Evolutionary conservation across 192 early-diverging fungal species (phyloP).

Genomic region (Kickxella alabastrina): DNA sequence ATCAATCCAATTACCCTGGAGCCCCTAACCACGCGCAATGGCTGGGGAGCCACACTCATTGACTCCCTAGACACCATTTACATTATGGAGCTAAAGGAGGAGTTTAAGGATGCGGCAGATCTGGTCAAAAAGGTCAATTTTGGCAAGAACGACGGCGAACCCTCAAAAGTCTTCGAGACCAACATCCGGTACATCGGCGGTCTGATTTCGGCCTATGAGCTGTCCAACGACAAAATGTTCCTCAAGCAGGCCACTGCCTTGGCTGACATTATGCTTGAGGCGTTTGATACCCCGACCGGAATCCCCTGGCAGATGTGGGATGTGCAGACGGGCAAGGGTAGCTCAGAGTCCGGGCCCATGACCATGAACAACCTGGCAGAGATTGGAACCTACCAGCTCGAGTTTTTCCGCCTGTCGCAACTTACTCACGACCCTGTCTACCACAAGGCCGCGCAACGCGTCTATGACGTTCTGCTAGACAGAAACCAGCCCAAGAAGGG

Average conservation of each 20-base stretch:
- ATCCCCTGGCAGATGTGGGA: slow-evolving; percentile 71
- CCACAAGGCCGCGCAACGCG: slow-evolving; percentile 72
- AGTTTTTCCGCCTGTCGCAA: slow-evolving; percentile 83
- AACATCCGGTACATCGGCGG: slow-evolving; percentile 87
- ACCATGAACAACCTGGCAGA: slow-evolving; percentile 51
- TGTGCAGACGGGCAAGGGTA: slow-evolving; percentile 57
- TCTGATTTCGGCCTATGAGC: slow-evolving; percentile 76
- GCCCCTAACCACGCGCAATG: slow-evolving; percentile 48
- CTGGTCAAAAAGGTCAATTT: slow-evolving; percentile 74
- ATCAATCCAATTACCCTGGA: slow-evolving; percentile 53
- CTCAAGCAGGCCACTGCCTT: slow-evolving; percentile 74
- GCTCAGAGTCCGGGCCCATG: slow-evolving; percentile 37
- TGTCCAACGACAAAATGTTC: slow-evolving; percentile 59
- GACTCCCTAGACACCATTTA: slow-evolving; percentile 87
- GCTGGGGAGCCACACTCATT: slow-evolving; percentile 87
- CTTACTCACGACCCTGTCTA: slow-evolving; percentile 76
- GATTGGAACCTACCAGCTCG: slow-evolving; percentile 58
- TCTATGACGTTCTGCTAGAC: slow-evolving; percentile 47
- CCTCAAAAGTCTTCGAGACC: slow-evolving; percentile 79
- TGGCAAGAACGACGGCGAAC: slow-evolving; percentile 63
- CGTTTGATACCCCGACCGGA: slow-evolving; percentile 55
- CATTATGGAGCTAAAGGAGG: slow-evolving; percentile 76
- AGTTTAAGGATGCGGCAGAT: slow-evolving; percentile 67
- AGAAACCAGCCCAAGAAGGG: slow-evolving; percentile 40
- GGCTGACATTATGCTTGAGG: slow-evolving; percentile 73